These are phyloP conservation scores for Gnaphalium uliginosum DNA, from an alignment of 129 eudicot genomes.

Conservation along the genomic window DNA sequence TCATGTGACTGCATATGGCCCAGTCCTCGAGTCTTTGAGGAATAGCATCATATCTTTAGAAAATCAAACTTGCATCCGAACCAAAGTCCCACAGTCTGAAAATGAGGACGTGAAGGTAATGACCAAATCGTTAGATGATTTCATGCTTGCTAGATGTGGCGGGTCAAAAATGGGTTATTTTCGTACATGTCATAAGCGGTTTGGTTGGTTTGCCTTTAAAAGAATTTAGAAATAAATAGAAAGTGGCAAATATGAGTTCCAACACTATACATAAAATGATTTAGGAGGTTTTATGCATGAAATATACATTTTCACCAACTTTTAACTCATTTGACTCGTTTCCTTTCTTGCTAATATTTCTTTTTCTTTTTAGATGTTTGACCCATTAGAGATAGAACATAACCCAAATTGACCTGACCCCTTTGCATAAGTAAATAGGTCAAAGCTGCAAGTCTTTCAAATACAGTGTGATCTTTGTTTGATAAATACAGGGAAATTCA, in stretches of 20 bases:
- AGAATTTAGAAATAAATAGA: no score
- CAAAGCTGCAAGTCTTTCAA: background rate
- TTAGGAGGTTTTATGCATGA: no score
- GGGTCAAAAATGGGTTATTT: background rate
- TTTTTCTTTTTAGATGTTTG: no score
- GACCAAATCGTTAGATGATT: background rate
- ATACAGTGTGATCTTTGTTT: background rate
- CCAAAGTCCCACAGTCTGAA: constrained; percentile 42
- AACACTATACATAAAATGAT: no score
- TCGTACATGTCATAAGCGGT: background rate
- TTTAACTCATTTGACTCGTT: no score
- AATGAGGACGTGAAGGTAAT: constrained; percentile 54
- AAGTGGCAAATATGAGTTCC: no score
- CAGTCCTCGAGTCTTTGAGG: constrained; percentile 56
- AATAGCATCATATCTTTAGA: constrained; percentile 71
- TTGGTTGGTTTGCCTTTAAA: background rate
- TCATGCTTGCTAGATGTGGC: background rate
- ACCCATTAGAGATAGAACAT: no score
- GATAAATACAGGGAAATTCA: background rate
- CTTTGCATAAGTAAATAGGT: background rate
- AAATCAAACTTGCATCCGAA: constrained; percentile 36
- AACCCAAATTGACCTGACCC: background rate
- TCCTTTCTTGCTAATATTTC: no score
- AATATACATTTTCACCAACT: no score
- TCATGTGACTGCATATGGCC: constrained; percentile 52